Percentiles rank a stretch among this genome's conserved stretches.
These are phyloP conservation scores for Stylonectria norvegica DNA, from an alignment of 2,329 filamentous ascomycete species.

Conservation along the genomic window DNA sequence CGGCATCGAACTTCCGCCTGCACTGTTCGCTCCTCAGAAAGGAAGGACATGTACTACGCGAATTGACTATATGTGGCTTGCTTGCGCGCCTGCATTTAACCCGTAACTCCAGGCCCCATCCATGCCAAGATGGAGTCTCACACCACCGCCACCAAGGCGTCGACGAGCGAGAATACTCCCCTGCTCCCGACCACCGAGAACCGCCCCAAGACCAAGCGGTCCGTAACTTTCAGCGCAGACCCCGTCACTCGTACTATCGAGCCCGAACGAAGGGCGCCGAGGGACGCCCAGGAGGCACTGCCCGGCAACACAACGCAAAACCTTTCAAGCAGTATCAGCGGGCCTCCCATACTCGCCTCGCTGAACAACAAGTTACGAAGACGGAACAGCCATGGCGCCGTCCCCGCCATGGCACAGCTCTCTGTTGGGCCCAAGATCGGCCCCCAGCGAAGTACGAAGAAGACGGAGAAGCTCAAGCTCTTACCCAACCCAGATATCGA, in stretches of 20 bases:
- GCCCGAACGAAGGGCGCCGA: slow-evolving; percentile 34
- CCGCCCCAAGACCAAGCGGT: slow-evolving; percentile 52
- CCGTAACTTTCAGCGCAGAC: slow-evolving; percentile 74
- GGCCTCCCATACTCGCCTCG: slow-evolving; percentile 65
- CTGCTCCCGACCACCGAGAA: slow-evolving; percentile 31
- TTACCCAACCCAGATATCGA: slow-evolving; percentile 83
- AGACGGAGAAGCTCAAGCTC: slow-evolving; percentile 95
- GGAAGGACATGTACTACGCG: slow-evolving; percentile 7
- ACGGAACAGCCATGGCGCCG: slow-evolving; percentile 73
- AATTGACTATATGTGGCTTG: slow-evolving; percentile 7
- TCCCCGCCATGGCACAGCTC: slow-evolving; percentile 35
- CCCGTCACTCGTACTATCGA: slow-evolving; percentile 61
- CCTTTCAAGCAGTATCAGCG: slow-evolving; percentile 32
- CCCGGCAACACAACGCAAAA: slow-evolving; percentile 8
- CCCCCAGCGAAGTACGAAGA: slow-evolving; percentile 91
- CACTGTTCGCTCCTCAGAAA: background rate
- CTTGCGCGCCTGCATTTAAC: slow-evolving; percentile 5
- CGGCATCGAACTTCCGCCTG: too few relatives aligned
- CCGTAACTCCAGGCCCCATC: background rate
- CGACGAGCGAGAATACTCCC: slow-evolving; percentile 34
- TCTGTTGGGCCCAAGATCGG: slow-evolving; percentile 68
- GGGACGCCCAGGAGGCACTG: background rate
- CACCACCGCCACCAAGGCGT: slow-evolving; percentile 15
- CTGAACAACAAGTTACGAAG: slow-evolving; percentile 85
- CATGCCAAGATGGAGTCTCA: slow-evolving; percentile 26